phyloP scores from a whole-genome alignment of 2,329 filamentous ascomycete species.

The Penicillium digitatum region DNA sequence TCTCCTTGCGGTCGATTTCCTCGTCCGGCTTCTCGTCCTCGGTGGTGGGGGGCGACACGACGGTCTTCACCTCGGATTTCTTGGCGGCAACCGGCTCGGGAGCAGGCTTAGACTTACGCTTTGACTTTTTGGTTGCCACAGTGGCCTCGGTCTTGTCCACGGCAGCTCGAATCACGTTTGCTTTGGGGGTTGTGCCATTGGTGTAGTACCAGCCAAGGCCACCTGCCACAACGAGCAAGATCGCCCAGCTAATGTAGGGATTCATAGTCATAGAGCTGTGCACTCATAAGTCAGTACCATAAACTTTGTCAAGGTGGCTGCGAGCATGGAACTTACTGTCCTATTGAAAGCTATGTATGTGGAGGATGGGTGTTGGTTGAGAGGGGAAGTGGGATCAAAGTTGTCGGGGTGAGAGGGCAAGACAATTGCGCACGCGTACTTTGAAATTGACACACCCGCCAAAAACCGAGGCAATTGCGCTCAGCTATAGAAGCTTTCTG shows the following conservation, averaged over 20 bases:
- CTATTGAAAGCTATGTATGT: background rate
- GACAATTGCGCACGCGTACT: conserved; percentile 3
- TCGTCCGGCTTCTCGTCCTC: conserved; percentile 49
- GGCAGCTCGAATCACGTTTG: conserved; percentile 29
- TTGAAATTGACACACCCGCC: background rate
- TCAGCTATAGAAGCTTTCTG: background rate
- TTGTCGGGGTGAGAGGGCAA: background rate
- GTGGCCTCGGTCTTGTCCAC: conserved; percentile 36
- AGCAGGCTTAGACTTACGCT: conserved; percentile 37
- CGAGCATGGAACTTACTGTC: conserved; percentile 7
- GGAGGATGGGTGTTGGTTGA: background rate
- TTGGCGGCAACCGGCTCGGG: conserved; percentile 27
- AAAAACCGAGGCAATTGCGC: background rate
- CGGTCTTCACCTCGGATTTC: conserved; percentile 32
- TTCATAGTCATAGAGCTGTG: conserved; percentile 38
- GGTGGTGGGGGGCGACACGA: conserved; percentile 26
- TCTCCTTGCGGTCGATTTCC: conserved; percentile 66
- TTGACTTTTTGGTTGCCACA: conserved; percentile 39
- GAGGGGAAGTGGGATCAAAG: background rate
- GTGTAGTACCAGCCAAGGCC: conserved; percentile 44
- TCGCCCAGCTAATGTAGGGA: conserved; percentile 44
- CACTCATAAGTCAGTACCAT: conserved; percentile 9
- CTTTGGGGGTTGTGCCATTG: conserved; percentile 33
- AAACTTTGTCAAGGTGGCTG: background rate
- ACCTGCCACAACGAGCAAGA: conserved; percentile 41